phyloP scores from a whole-genome alignment of 352 stramenopile genomes.

The Halophytophthora batemanensis region DNA sequence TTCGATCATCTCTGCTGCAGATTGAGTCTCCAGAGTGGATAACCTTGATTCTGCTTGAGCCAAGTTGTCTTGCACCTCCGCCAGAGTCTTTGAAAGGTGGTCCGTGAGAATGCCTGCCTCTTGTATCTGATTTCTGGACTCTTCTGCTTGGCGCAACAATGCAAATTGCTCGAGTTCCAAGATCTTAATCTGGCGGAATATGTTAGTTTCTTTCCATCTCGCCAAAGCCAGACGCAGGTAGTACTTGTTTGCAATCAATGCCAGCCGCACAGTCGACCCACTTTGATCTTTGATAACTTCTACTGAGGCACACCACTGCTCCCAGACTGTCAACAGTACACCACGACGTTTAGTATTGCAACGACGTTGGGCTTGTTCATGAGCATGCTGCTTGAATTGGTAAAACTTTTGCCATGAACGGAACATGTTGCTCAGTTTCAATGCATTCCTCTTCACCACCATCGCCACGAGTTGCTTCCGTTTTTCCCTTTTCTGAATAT shows the following conservation, averaged over 20 bases:
- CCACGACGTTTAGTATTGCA: constrained; percentile 6
- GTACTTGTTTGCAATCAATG: constrained; percentile 6
- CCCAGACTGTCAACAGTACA: constrained; percentile 7
- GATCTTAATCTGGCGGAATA: constrained; percentile 9
- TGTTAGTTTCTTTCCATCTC: constrained; percentile 23
- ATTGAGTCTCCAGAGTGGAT: too few relatives aligned
- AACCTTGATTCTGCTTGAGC: too few relatives aligned
- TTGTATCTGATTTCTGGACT: constrained; percentile 2
- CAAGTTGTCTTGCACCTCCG: too few relatives aligned
- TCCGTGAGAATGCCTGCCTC: too few relatives aligned
- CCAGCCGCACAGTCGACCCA: constrained; percentile 2
- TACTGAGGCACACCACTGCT: constrained; percentile 11
- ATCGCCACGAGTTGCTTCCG: constrained; percentile 36
- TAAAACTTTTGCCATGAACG: constrained; percentile 22
- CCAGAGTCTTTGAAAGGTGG: too few relatives aligned
- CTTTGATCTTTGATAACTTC: constrained; percentile 6
- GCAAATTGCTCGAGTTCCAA: constrained; percentile 8
- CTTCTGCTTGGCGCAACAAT: constrained; percentile 9
- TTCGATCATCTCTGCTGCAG: not conserved
- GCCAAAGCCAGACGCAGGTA: constrained; percentile 20
- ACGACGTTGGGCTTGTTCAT: constrained; percentile 3
- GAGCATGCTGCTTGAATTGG: constrained; percentile 1
- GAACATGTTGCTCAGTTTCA: constrained; percentile 26
- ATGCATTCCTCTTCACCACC: constrained; percentile 28
- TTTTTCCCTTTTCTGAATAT: constrained; percentile 16